Evolutionary conservation across 2,329 filamentous ascomycete genomes (phyloP), one percentile per base, ranked within the genome.

Genomic region (Paraconiothyrium brasiliense): DNA sequence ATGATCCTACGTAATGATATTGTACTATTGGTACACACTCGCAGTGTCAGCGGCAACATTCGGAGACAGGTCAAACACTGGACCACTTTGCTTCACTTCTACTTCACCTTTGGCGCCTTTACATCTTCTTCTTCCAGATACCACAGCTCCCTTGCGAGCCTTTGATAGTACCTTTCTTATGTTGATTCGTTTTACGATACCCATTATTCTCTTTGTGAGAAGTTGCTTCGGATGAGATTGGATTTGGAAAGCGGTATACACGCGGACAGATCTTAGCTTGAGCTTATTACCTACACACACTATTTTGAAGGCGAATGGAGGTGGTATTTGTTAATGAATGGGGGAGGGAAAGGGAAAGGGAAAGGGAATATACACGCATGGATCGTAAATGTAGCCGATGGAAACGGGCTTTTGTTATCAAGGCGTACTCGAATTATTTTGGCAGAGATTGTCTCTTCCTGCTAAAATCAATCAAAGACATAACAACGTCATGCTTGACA

Each of bases 161-260:
- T 57, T 39, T 56, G 44, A 52, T 43, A 43, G 39, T 58, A 62
- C 54, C 27, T 54, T 56, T 58, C 34, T 50, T 61, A 46, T 58
- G 54, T 66, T 66, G 41, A 35, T 56, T 67, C 65, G 66, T 68
- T 68, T 54, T 62, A 76, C 73, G 75, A 78, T 78, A 78, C 75
- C 75, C 75, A 78, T 75, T 76, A 72, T 69, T 72, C 68, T 66
- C 59, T 54, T 66, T 63, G 43, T 48, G 54, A 46, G 54, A 48
- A 20, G 22, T 39, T 37, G 43, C 56, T 67, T 65, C 63, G 66
- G 68, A 62, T 64, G 66, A 67, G 69, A 65, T 71, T 66, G 70
- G 68, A 63, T 61, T 66, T 64, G 65, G 64, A 64, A 24, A 62
- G 65, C 46, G 47, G 64, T 67, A 69, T 61, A 66, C 65, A 68